These are phyloP conservation scores for Eimeria brunetti DNA, from an alignment of 169 alveolate genomes.

Conservation along the genomic window DNA sequence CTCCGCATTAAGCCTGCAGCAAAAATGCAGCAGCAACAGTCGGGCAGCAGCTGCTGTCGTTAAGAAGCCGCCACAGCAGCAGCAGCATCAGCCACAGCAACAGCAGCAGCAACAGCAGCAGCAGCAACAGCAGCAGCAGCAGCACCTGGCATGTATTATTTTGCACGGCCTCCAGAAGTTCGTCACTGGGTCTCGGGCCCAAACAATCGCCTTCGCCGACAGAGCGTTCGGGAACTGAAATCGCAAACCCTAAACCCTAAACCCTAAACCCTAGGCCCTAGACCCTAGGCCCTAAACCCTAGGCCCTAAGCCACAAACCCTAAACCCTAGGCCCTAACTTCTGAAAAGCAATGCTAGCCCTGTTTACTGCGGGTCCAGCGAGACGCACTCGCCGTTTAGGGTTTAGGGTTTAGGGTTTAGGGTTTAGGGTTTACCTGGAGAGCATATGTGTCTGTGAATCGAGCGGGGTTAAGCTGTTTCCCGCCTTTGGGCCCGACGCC, in stretches of 20 bases:
- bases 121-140: constrained; percentile 9
- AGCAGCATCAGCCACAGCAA: background rate
- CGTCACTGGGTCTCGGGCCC: constrained; percentile 73
- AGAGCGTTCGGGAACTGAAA: constrained; percentile 81
- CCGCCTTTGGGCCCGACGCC: constrained; percentile 56
- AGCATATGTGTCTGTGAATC: constrained; percentile 49
- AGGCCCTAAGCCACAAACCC: background rate
- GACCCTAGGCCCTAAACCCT: constrained; percentile 1
- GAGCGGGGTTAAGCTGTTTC: constrained; percentile 56
- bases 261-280: constrained; percentile 16
- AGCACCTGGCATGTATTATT: constrained; percentile 79
- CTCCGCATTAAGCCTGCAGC: constrained; percentile 31
- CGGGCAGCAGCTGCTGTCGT: background rate
- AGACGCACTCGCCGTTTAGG: background rate
- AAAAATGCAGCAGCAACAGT: background rate
- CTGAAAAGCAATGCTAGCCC: no score
- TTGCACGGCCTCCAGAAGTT: constrained; percentile 71
- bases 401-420: background rate
- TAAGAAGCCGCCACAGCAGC: background rate
- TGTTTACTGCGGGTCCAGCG: no score
- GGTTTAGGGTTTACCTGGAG: constrained; percentile 25
- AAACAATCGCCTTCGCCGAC: constrained; percentile 78
- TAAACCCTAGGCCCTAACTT: background rate
- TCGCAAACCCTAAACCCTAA: constrained; percentile 12
- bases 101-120: background rate